Evolutionary conservation across 108 stramenopile species (phyloP), one percentile per base, ranked within the genome.

Genomic region (Pseudonitzschia pungens): DNA sequence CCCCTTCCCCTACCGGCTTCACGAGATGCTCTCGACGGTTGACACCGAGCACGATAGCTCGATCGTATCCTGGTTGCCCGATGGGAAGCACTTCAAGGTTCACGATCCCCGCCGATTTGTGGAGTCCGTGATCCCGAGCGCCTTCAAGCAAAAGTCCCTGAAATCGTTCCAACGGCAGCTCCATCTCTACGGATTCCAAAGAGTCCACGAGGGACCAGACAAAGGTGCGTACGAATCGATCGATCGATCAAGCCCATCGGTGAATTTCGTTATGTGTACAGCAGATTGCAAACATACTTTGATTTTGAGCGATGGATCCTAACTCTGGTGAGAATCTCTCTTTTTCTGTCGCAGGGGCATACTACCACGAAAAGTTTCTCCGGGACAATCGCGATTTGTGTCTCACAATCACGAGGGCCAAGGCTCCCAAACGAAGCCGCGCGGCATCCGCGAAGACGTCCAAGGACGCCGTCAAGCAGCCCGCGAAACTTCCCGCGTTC

Each of bases 301-400:
- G n/a, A n/a, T n/a, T n/a, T n/a, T n/a, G n/a, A n/a, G n/a, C n/a
- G n/a, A n/a, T n/a, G n/a, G n/a, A n/a, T n/a, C n/a, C n/a, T n/a
- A n/a, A n/a, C n/a, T n/a, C n/a, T n/a, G n/a, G n/a, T n/a, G n/a
- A n/a, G n/a, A 36, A 36, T 36, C 36, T 5, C 6, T 36, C 24
- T 73, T 48, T 36, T 64, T 29, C 1, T 29, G 43, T 65, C 10
- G 0, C 43, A 77, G 89, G 89, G 27, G 85, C 78, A 18, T 93
- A 93, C 36, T 94, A 86, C 53, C 89, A 94, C 67, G 89, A 87
- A 45, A 73, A 74, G n/a, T 91, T 91, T 77, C 65, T 86, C 26
- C 74, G 84, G 31, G 72, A 74, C 33, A 60, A 78, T 57, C 75
- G 73, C 14, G 73, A 83, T 24, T 45, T 86, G 9, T 36, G 64